Percentiles rank a stretch among this genome's conserved stretches.
Conservation (phyloP, 1,139 yeast species). For the Hyphopichia wangnamkhiaoensis region DNA sequence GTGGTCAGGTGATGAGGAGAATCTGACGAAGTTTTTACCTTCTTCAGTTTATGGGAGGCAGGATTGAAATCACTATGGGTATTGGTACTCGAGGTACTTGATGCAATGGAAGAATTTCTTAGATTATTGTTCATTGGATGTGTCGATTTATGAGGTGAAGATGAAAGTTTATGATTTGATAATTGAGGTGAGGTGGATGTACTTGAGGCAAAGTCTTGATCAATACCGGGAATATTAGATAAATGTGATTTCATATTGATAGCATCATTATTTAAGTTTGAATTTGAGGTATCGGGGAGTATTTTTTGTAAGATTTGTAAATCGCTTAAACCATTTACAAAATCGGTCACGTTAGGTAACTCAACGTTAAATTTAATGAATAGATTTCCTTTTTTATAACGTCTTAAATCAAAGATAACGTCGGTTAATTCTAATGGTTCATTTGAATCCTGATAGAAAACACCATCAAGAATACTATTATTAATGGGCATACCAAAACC, state of each 20-base stretch:
- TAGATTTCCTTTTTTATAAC: slow-evolving; percentile 37
- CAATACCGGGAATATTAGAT: slow-evolving; percentile 21
- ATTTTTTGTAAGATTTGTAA: slow-evolving; percentile 23
- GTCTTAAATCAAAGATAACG: slow-evolving; percentile 19
- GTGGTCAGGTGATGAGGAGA: not conserved
- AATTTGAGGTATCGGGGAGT: slow-evolving; percentile 21
- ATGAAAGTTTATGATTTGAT: not conserved
- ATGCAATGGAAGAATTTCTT: not conserved
- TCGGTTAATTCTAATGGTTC: slow-evolving; percentile 18
- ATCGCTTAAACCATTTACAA: slow-evolving; percentile 22
- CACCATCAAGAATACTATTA: slow-evolving; percentile 33
- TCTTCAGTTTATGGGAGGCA: not conserved
- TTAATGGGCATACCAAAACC: slow-evolving; percentile 69
- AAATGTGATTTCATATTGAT: slow-evolving; percentile 21
- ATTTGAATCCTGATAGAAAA: slow-evolving; percentile 18
- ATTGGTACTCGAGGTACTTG: not conserved
- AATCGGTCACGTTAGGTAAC: slow-evolving; percentile 34
- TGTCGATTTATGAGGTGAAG: not conserved
- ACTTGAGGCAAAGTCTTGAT: not conserved
- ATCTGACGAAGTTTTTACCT: not conserved
- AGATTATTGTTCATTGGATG: not conserved
- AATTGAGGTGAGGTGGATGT: not conserved
- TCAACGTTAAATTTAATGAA: slow-evolving; percentile 43
- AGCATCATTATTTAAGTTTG: not conserved
- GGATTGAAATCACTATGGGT: too few relatives aligned